phyloP scores from a whole-genome alignment of 2,329 filamentous ascomycete species.

The Cladorrhinum sp. region DNA sequence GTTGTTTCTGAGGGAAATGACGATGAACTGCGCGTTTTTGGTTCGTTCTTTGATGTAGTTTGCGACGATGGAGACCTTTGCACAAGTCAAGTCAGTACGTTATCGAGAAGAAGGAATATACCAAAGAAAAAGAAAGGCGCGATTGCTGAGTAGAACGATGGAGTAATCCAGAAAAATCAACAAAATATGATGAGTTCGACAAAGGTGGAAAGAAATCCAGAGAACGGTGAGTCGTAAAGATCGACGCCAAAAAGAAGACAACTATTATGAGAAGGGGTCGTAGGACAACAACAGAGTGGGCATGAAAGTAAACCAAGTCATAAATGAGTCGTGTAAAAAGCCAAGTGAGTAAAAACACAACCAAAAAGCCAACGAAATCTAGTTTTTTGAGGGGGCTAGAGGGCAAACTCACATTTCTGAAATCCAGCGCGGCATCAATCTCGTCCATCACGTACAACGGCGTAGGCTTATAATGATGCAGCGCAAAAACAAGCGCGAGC shows the following conservation, averaged over 20 bases:
- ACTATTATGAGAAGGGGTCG: no score
- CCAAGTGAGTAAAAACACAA: background rate
- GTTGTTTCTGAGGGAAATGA: constrained; percentile 96
- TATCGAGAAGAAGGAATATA: constrained; percentile 8
- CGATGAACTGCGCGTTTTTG: constrained; percentile 98
- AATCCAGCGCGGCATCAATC: constrained; percentile 96
- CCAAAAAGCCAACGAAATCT: background rate
- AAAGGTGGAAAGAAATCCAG: background rate
- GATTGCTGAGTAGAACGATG: background rate
- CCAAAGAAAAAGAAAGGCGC: background rate
- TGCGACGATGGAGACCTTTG: constrained; percentile 91
- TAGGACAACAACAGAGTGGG: no score
- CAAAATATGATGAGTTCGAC: background rate
- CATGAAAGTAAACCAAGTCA: no score
- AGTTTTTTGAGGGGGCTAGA: background rate
- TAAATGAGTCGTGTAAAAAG: background rate
- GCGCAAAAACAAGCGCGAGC: constrained; percentile 91
- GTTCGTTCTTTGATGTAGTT: constrained; percentile 99
- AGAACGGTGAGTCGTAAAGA: no score
- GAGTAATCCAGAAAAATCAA: no score
- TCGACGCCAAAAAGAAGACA: no score
- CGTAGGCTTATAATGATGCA: constrained; percentile 97
- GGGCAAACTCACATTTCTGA: constrained; percentile 76
- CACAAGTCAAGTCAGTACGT: background rate
- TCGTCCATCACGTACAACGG: constrained; percentile 99